Evolutionary conservation across 1,284 basidiomycete genomes (phyloP).

Genomic region (Cryptococcus sp.): DNA sequence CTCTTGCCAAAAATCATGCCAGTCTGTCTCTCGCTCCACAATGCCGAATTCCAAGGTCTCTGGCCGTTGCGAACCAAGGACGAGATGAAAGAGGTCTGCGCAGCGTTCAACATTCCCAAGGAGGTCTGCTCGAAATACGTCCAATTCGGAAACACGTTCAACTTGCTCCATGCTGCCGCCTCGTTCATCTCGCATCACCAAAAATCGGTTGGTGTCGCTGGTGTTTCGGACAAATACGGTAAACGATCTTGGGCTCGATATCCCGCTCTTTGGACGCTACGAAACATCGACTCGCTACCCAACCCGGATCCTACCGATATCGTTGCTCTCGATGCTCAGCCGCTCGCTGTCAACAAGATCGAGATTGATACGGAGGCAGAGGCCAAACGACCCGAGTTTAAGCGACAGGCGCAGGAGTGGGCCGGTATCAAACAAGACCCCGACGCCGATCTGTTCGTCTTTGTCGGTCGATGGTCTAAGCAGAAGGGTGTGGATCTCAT

Average conservation of each 20-base stretch:
- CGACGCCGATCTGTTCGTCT: conserved; percentile 81
- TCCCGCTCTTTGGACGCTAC: conserved; percentile 87
- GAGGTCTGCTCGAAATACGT: conserved; percentile 91
- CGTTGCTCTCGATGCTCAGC: conserved; percentile 75
- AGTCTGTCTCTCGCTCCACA: conserved; percentile 85
- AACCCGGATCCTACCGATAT: conserved; percentile 89
- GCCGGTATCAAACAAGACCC: conserved; percentile 85
- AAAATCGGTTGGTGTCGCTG: conserved; percentile 84
- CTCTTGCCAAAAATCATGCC: conserved; percentile 82
- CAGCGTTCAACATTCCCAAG: conserved; percentile 91
- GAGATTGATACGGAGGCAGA: conserved; percentile 75
- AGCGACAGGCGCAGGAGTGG: conserved; percentile 90
- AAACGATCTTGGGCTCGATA: conserved; percentile 93
- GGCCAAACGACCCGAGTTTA: conserved; percentile 75
- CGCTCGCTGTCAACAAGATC: conserved; percentile 65
- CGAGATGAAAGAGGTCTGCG: conserved; percentile 95
- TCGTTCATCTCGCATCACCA: conserved; percentile 87
- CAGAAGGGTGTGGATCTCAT: conserved; percentile 94
- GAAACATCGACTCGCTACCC: conserved; percentile 86
- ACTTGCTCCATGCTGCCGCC: conserved; percentile 82
- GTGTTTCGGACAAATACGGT: conserved; percentile 89
- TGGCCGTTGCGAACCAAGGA: conserved; percentile 93
- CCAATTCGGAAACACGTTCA: conserved; percentile 94
- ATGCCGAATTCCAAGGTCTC: conserved; percentile 91
- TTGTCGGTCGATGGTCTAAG: conserved; percentile 93